Evolutionary conservation across 208 protist genomes (phyloP).

Genomic region (Trypanosoma avium): DNA sequence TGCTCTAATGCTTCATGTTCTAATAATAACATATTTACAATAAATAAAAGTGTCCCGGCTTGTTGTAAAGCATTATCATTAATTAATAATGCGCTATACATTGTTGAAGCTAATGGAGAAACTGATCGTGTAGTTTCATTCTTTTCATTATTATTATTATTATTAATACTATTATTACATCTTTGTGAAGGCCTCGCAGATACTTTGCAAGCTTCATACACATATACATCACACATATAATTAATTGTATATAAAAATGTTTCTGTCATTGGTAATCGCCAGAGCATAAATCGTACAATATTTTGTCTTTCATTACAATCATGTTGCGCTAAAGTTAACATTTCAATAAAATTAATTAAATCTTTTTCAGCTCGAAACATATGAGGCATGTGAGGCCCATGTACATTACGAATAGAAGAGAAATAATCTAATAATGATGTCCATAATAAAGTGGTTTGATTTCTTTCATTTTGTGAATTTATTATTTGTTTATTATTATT

Average conservation of each 20-base stretch:
- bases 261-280: constrained; percentile 37
- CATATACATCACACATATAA: constrained; percentile 25
- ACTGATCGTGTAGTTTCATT: neutral
- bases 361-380: constrained; percentile 24
- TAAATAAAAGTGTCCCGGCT: constrained; percentile 27
- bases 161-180: neutral
- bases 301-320: neutral
- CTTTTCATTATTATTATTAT: neutral
- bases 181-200: neutral
- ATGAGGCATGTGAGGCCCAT: constrained; percentile 31
- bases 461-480: neutral
- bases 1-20: constrained; percentile 15
- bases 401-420: neutral
- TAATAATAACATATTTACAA: constrained; percentile 14
- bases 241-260: constrained; percentile 27
- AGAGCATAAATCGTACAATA: constrained; percentile 31
- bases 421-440: constrained; percentile 16
- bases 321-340: constrained; percentile 16
- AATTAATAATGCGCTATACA: neutral
- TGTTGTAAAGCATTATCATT: constrained; percentile 1
- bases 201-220: constrained; percentile 6
- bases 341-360: constrained; percentile 26
- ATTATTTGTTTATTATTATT: no score
- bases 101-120: neutral
- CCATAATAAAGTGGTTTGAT: constrained; percentile 6